A percentile compares a stretch with the other conserved stretches of the same genome.
phyloP scores from a whole-genome alignment of 495 filamentous ascomycete genomes.

The Talaromyces adpressus region DNA sequence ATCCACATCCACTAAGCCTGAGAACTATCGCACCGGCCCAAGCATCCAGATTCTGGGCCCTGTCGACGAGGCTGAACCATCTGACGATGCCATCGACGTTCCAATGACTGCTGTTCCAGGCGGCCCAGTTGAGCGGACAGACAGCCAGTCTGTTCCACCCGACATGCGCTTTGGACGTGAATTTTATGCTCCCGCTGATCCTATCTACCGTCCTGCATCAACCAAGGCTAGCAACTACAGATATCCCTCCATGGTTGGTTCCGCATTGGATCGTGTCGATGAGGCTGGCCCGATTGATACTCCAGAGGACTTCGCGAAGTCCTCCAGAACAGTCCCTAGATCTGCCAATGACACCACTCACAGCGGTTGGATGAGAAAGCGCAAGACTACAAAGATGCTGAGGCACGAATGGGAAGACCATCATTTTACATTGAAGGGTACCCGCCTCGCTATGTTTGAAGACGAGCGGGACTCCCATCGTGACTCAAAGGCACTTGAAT shows the following conservation, averaged over 20 bases:
- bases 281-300: constrained; percentile 27
- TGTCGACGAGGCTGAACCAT: not conserved
- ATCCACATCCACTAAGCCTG: constrained; percentile 41
- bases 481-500: constrained; percentile 54
- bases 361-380: constrained; percentile 89
- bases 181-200: constrained; percentile 1
- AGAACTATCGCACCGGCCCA: not conserved
- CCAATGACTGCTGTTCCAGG: constrained; percentile 57
- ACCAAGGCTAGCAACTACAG: constrained; percentile 15
- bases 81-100: constrained; percentile 54
- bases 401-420: constrained; percentile 91
- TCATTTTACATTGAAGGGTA: constrained; percentile 82
- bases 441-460: constrained; percentile 72
- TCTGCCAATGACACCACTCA: constrained; percentile 45
- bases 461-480: constrained; percentile 49
- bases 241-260: constrained; percentile 1
- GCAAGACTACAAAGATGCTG: constrained; percentile 77
- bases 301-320: constrained; percentile 20
- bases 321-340: constrained; percentile 18
- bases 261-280: constrained; percentile 10
- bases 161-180: not conserved
- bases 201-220: constrained; percentile 15
- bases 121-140: constrained; percentile 9
- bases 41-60: not conserved
- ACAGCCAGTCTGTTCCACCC: constrained; percentile 18